Evolutionary conservation across 768 basidiomycete genomes (phyloP).

Genomic region (Russula virescens): DNA sequence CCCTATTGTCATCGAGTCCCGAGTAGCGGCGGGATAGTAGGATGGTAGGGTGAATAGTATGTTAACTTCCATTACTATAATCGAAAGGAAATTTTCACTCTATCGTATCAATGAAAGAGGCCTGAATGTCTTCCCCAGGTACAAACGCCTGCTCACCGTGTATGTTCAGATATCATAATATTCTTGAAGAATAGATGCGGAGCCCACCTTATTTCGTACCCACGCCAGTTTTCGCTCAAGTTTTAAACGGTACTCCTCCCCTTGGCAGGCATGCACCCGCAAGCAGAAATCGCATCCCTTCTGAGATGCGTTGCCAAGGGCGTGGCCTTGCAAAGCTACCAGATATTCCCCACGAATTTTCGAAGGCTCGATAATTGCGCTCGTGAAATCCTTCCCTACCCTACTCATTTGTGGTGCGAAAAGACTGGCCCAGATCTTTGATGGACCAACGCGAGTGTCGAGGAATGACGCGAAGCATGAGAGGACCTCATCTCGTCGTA

Average conservation of each 20-base stretch:
- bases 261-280: not conserved
- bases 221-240: not conserved
- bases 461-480: constrained; percentile 5
- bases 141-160: too few species aligned
- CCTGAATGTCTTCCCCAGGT: too few species aligned
- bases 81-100: too few species aligned
- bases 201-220: not conserved
- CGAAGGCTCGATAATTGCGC: not conserved
- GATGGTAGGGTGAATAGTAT: too few species aligned
- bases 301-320: not conserved
- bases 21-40: too few species aligned
- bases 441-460: not conserved
- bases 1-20: too few species aligned
- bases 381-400: not conserved
- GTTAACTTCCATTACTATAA: too few species aligned
- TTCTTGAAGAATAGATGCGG: not conserved
- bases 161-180: too few species aligned
- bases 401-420: not conserved
- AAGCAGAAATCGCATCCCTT: not conserved
- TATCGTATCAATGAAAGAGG: too few species aligned
- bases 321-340: not conserved
- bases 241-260: not conserved
- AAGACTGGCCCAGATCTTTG: constrained; percentile 6
- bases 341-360: not conserved
- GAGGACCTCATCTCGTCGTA: not conserved